Conservation (phyloP, 768 basidiomycete genomes). For the Boletus tomentosulus region DNA sequence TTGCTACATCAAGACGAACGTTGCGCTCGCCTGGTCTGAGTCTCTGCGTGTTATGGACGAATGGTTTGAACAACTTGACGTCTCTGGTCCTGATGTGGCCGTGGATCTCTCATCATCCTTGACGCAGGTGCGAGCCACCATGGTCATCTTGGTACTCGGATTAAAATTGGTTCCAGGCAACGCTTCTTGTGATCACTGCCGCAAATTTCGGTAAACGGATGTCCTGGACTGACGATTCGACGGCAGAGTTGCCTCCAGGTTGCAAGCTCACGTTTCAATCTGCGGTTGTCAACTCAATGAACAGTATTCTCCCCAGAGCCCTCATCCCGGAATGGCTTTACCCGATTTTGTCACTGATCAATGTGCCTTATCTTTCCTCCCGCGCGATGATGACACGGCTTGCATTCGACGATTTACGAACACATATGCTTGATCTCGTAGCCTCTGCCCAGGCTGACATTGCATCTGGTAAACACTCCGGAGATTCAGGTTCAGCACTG, state of each 20-base stretch:
- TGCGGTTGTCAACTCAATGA: constrained; percentile 21
- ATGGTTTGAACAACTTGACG: constrained; percentile 40
- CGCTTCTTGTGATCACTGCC: constrained; percentile 38
- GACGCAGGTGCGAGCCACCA: constrained; percentile 9
- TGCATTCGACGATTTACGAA: constrained; percentile 35
- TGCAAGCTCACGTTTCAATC: constrained; percentile 37
- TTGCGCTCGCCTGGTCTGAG: constrained; percentile 48
- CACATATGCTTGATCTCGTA: constrained; percentile 41
- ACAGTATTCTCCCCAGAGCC: constrained; percentile 26
- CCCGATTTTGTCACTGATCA: constrained; percentile 15
- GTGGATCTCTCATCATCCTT: constrained; percentile 12
- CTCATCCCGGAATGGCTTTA: constrained; percentile 35
- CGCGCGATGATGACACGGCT: constrained; percentile 25
- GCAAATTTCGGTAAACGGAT: constrained; percentile 40
- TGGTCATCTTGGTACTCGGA: not conserved
- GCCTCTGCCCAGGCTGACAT: constrained; percentile 36
- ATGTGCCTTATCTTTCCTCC: constrained; percentile 36
- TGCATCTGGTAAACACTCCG: constrained; percentile 22
- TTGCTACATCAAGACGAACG: constrained; percentile 34
- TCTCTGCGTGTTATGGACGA: constrained; percentile 37
- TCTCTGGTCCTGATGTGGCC: constrained; percentile 15
- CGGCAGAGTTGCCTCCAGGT: constrained; percentile 22
- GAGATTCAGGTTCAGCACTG: constrained; percentile 33
- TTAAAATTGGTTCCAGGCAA: constrained; percentile 16
- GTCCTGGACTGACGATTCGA: constrained; percentile 32